Evolutionary conservation across 805 yeast genomes (phyloP).

Genomic region (Suhomyces sp.): DNA sequence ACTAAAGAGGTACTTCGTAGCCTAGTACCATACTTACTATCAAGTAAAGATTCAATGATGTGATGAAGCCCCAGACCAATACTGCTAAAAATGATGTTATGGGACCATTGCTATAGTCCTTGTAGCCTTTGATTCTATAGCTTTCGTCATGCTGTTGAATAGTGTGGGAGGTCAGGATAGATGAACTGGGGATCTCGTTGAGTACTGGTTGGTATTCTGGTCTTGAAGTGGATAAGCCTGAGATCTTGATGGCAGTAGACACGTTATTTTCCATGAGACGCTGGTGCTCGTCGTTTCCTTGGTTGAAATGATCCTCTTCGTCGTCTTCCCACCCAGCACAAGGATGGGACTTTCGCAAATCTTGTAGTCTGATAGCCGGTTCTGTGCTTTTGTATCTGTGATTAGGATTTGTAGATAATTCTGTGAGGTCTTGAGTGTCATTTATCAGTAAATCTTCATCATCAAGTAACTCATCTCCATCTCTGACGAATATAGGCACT

Average conservation of each 20-base stretch:
- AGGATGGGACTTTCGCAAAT: slow-evolving; percentile 39
- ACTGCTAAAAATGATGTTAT: slow-evolving; percentile 52
- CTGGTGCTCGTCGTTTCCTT: slow-evolving; percentile 14
- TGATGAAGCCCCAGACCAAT: slow-evolving; percentile 66
- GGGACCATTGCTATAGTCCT: slow-evolving; percentile 71
- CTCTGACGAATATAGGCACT: slow-evolving; percentile 40
- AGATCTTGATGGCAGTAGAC: background rate
- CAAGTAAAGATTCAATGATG: slow-evolving; percentile 68
- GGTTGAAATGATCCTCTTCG: slow-evolving; percentile 18
- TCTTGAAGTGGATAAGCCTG: background rate
- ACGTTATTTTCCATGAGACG: slow-evolving; percentile 10
- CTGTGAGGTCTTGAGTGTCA: slow-evolving; percentile 2
- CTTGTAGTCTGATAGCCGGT: slow-evolving; percentile 41
- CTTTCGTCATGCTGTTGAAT: slow-evolving; percentile 12
- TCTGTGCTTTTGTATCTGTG: slow-evolving; percentile 30
- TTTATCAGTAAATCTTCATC: slow-evolving; percentile 17
- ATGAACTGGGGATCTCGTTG: background rate
- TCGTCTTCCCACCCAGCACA: slow-evolving; percentile 43
- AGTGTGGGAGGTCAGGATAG: background rate
- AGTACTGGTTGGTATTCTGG: background rate
- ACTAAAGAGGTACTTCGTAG: slow-evolving; percentile 45
- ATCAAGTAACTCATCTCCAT: slow-evolving; percentile 24
- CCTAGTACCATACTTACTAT: slow-evolving; percentile 50
- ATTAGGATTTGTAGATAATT: slow-evolving; percentile 1
- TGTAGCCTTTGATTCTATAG: slow-evolving; percentile 33